Evolutionary conservation across 1,284 basidiomycete genomes (phyloP).

Genomic region (Leccinum huronense): DNA sequence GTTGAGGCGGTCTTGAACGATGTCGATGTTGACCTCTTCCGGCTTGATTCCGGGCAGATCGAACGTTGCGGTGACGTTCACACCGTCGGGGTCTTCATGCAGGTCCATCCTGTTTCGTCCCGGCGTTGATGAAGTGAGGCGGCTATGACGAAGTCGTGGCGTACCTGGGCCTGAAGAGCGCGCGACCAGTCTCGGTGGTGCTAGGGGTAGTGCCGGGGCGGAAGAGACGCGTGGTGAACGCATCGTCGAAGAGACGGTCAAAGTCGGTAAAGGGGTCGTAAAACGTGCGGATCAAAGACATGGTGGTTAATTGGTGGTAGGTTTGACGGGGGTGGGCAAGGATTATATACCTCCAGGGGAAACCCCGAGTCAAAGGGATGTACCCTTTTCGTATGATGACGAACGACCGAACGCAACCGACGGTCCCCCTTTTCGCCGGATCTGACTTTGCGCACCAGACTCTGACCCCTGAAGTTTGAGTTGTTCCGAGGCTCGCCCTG

Average conservation of each 20-base stretch:
- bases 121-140: not conserved
- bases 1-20: slow-evolving; percentile 43
- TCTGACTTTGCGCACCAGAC: too few species aligned
- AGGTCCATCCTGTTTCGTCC: slow-evolving; percentile 44
- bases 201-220: slow-evolving; percentile 12
- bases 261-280: slow-evolving; percentile 54
- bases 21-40: slow-evolving; percentile 43
- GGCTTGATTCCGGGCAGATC: slow-evolving; percentile 50
- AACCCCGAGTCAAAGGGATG: not conserved
- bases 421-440: too few species aligned
- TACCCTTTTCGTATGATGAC: not conserved
- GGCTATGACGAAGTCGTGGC: not conserved
- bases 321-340: not conserved
- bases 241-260: slow-evolving; percentile 50
- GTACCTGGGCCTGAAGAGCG: slow-evolving; percentile 32
- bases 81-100: slow-evolving; percentile 39
- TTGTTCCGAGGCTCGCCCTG: too few species aligned
- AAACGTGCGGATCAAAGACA: slow-evolving; percentile 40
- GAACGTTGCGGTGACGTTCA: slow-evolving; percentile 48
- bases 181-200: slow-evolving; percentile 16
- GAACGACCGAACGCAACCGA: too few species aligned
- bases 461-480: too few species aligned
- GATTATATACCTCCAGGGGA: not conserved
- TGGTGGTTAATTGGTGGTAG: slow-evolving; percentile 9
- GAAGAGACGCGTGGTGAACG: slow-evolving; percentile 36